These are phyloP conservation scores for Populus davidiana DNA, from an alignment of 345 rosid genomes.

Conservation along the genomic window DNA sequence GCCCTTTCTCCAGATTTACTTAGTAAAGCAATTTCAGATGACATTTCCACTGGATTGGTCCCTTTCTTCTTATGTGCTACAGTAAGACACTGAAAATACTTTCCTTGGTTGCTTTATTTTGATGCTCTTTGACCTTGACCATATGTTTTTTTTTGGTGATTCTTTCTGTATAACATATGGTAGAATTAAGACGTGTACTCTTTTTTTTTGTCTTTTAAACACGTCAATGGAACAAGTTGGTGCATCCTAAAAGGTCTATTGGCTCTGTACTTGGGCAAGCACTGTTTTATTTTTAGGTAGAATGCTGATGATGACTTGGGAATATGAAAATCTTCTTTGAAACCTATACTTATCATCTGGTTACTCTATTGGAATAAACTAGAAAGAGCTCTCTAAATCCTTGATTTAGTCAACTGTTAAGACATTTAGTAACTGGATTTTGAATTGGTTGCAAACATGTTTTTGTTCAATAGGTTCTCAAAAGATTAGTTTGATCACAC, in stretches of 20 bases:
- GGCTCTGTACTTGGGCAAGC: neutral
- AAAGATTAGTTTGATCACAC: no score
- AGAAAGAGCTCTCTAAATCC: neutral
- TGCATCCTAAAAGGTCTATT: neutral
- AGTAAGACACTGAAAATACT: conserved; percentile 38
- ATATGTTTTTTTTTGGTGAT: conserved; percentile 9
- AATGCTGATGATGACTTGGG: neutral
- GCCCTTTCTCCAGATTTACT: conserved; percentile 57
- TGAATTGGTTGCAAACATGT: no score
- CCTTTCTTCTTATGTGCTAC: conserved; percentile 83
- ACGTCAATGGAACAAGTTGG: neutral
- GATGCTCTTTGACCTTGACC: neutral
- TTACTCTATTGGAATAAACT: neutral
- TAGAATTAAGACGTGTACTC: no score
- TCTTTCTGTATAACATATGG: neutral
- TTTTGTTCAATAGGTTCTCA: no score
- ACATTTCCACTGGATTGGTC: conserved; percentile 64
- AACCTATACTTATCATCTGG: neutral
- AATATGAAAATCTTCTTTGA: neutral
- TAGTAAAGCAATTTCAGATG: conserved; percentile 54
- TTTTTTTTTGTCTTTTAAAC: neutral
- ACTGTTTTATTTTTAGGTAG: neutral
- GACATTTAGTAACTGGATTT: no score
- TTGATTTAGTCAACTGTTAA: no score
- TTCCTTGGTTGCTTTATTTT: neutral